These are phyloP conservation scores for Parietaria judaica DNA, from an alignment of 306 rosid species.

Conservation along the genomic window DNA sequence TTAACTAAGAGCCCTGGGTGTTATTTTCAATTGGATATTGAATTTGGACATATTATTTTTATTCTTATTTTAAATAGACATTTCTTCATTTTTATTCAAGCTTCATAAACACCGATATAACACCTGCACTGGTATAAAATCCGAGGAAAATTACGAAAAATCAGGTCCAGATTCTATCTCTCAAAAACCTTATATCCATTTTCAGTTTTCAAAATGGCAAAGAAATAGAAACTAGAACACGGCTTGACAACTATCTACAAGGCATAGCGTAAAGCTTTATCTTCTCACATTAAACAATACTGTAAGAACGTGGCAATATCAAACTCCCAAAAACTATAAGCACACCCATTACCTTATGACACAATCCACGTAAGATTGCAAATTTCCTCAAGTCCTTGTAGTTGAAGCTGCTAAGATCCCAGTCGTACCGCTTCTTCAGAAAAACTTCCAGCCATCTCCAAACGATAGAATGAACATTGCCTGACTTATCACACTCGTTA, in stretches of 20 bases:
- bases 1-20: no score
- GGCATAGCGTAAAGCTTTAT: conserved; percentile 2
- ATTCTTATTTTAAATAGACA: no score
- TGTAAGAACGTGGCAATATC: conserved; percentile 3
- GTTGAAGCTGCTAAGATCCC: conserved; percentile 61
- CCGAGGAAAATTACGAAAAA: no score
- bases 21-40: no score
- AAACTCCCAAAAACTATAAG: conserved; percentile 8
- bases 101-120: no score
- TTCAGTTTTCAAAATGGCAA: no score
- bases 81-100: no score
- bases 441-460: conserved; percentile 86
- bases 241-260: neutral
- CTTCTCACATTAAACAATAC: neutral
- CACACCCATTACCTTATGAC: conserved; percentile 68
- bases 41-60: no score
- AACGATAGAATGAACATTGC: conserved; percentile 52
- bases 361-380: conserved; percentile 89
- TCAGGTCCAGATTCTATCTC: no score
- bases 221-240: no score
- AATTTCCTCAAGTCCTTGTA: conserved; percentile 72
- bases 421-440: conserved; percentile 75
- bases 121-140: no score
- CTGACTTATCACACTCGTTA: conserved; percentile 43
- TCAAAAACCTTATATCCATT: no score